Conservation (phyloP, 331 rosid species). For the Cydonia oblonga region DNA sequence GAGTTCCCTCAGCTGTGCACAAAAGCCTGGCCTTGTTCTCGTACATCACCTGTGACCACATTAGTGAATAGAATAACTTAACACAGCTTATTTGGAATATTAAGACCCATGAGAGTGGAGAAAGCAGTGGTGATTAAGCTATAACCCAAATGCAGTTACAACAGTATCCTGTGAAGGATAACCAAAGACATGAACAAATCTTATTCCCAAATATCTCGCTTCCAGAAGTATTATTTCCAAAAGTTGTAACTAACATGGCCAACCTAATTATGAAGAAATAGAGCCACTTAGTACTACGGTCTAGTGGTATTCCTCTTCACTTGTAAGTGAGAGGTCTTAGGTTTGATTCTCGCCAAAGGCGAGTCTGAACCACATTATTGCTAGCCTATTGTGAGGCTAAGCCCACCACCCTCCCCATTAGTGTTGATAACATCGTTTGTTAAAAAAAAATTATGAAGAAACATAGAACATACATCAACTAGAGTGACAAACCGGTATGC, state of each 20-base stretch:
- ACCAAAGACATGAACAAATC: not conserved
- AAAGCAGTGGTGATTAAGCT: not conserved
- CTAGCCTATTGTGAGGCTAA: no score
- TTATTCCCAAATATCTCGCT: not conserved
- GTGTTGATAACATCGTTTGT: no score
- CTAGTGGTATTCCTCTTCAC: no score
- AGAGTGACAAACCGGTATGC: conserved; percentile 95
- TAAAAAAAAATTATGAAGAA: conserved; percentile 8
- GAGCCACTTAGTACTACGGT: no score
- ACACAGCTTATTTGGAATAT: not conserved
- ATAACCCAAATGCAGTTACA: not conserved
- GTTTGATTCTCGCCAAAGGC: no score
- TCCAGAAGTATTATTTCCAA: no score
- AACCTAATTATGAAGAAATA: conserved; percentile 6
- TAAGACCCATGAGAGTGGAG: not conserved
- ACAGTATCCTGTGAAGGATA: not conserved
- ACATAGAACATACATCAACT: conserved; percentile 58
- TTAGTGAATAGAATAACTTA: not conserved
- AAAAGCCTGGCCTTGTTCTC: conserved; percentile 77
- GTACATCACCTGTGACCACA: conserved; percentile 59
- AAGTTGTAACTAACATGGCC: not conserved
- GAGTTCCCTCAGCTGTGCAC: conserved; percentile 88
- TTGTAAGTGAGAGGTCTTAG: no score
- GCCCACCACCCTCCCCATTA: no score
- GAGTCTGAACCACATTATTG: no score